Conservation (phyloP, 129 eudicot species). For the Pseudognaphalium luteoalbum region DNA sequence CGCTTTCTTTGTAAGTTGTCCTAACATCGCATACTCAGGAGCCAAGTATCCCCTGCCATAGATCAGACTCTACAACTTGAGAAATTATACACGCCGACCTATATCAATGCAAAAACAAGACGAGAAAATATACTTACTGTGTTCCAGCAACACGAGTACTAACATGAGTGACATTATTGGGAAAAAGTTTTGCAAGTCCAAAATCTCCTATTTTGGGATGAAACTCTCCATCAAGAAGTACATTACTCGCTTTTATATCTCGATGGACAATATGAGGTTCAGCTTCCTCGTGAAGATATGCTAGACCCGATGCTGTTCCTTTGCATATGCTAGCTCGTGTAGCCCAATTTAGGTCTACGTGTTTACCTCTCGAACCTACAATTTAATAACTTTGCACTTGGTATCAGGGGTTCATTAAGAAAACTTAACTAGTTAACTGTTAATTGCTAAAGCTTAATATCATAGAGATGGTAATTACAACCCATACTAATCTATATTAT, state of each 20-base stretch:
- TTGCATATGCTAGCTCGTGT: conserved; percentile 68
- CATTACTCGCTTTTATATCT: conserved; percentile 81
- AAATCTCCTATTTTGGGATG: conserved; percentile 81
- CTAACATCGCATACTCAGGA: conserved; percentile 74
- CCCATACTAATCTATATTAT: too few relatives aligned
- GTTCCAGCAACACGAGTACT: conserved; percentile 85
- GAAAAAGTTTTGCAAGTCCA: conserved; percentile 79
- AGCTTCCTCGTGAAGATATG: conserved; percentile 77
- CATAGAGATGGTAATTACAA: neutral
- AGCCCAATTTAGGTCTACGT: conserved; percentile 57
- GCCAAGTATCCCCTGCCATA: conserved; percentile 75
- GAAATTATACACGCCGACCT: neutral
- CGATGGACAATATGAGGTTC: conserved; percentile 72
- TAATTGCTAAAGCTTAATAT: neutral
- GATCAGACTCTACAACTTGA: neutral
- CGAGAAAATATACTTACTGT: conserved; percentile 41
- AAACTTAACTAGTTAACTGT: neutral
- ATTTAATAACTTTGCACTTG: neutral
- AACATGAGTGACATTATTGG: conserved; percentile 71
- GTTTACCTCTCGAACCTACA: conserved; percentile 56
- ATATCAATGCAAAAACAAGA: neutral
- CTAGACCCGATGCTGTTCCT: conserved; percentile 83
- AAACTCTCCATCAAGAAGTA: conserved; percentile 73
- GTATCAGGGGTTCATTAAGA: neutral
- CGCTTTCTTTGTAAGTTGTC: conserved; percentile 76